These are phyloP conservation scores for Primulina huaijiensis DNA, from an alignment of 257 asterid genomes.

Conservation along the genomic window DNA sequence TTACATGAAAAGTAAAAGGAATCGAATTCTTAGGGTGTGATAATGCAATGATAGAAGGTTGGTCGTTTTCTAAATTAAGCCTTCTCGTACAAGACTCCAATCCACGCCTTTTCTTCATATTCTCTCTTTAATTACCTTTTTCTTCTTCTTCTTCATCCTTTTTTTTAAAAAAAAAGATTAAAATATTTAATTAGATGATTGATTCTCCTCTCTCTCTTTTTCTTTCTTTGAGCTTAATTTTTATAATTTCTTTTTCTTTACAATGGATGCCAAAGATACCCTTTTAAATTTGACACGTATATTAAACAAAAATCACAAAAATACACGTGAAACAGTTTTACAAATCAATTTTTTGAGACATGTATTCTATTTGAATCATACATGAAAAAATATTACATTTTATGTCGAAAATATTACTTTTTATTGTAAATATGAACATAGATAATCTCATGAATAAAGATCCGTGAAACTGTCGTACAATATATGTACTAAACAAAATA, in stretches of 20 bases:
- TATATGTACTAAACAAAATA: too few species aligned
- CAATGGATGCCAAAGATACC: not conserved
- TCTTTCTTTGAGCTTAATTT: not conserved
- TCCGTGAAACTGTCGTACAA: too few species aligned
- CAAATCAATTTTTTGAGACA: too few species aligned
- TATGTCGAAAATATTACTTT: too few species aligned
- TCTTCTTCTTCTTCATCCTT: not conserved
- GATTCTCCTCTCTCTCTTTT: not conserved
- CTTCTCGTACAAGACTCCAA: constrained; percentile 87
- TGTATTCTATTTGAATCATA: too few species aligned
- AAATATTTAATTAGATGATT: constrained; percentile 8
- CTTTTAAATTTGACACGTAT: not conserved
- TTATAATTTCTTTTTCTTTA: too few species aligned
- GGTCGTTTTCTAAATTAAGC: constrained; percentile 68
- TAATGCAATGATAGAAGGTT: constrained; percentile 53
- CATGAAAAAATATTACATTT: too few species aligned
- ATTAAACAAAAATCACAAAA: not conserved
- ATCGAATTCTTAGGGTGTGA: constrained; percentile 49
- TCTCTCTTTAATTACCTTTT: constrained; percentile 29
- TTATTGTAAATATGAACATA: too few species aligned
- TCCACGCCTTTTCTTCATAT: constrained; percentile 68
- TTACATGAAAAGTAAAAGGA: constrained; percentile 34
- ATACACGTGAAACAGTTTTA: too few species aligned
- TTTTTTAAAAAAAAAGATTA: not conserved
- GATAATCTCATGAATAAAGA: too few species aligned